These are phyloP conservation scores for Chara braunii DNA, from an alignment of 139 green algal species.

Conservation along the genomic window DNA sequence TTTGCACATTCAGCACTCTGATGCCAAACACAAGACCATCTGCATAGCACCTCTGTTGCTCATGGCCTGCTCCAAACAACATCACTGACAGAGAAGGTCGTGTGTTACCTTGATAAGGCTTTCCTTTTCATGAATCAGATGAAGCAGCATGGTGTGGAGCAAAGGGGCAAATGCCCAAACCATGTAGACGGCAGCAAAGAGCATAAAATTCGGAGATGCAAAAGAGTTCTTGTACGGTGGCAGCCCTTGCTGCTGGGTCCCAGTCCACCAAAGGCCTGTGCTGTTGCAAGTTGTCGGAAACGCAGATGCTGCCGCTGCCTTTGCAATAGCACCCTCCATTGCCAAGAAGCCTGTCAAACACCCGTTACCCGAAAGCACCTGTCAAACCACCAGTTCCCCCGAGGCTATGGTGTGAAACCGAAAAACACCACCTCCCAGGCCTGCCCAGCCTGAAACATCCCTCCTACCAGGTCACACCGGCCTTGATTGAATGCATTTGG, in stretches of 20 bases:
- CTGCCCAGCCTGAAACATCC: too few species aligned
- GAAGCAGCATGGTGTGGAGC: constrained; percentile 11
- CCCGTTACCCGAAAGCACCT: too few species aligned
- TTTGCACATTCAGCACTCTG: too few species aligned
- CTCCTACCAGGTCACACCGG: too few species aligned
- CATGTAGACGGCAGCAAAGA: constrained; percentile 42
- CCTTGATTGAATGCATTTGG: too few species aligned
- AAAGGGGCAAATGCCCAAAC: constrained; percentile 27
- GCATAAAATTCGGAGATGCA: constrained; percentile 15
- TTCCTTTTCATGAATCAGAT: constrained; percentile 33
- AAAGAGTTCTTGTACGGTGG: constrained; percentile 19
- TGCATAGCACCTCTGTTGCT: too few species aligned
- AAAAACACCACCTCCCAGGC: too few species aligned
- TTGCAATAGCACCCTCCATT: constrained; percentile 1
- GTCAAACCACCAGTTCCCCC: too few species aligned
- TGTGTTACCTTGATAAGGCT: constrained; percentile 35
- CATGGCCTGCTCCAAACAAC: too few species aligned
- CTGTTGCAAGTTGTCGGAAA: background rate
- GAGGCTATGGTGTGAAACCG: too few species aligned
- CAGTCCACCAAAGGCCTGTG: background rate
- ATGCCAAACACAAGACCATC: too few species aligned
- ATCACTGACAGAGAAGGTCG: too few species aligned
- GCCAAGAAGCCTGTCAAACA: constrained; percentile 14
- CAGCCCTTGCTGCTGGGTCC: constrained; percentile 2
- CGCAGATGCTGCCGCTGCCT: background rate